These are phyloP conservation scores for Panicum hallii DNA, from an alignment of 202 grass and related monocot genomes.

Conservation along the genomic window DNA sequence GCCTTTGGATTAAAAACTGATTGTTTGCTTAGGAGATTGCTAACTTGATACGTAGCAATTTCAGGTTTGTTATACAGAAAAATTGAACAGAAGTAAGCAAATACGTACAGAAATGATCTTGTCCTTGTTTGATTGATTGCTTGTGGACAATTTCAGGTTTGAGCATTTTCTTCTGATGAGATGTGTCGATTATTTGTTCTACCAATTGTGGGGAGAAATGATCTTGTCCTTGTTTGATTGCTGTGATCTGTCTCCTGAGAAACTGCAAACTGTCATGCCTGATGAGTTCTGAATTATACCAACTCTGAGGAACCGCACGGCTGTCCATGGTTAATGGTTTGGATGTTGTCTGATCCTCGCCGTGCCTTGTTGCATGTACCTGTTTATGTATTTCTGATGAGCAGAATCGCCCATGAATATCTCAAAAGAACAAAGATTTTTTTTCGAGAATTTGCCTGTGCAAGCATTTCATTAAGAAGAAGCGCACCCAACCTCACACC, in stretches of 20 bases:
- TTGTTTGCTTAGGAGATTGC: not conserved
- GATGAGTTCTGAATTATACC: not conserved
- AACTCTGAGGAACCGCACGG: not conserved
- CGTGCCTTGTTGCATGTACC: not conserved
- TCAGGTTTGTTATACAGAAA: not conserved
- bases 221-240: not conserved
- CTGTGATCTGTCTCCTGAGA: not conserved
- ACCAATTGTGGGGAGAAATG: not conserved
- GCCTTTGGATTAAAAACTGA: constrained; percentile 11
- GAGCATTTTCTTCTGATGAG: not conserved
- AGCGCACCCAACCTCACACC: no score
- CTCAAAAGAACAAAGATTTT: not conserved
- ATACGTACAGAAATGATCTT: not conserved
- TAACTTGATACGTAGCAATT: not conserved
- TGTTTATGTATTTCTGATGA: not conserved
- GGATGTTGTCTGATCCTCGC: not conserved
- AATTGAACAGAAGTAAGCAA: not conserved
- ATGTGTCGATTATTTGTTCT: not conserved
- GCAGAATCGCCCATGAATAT: not conserved
- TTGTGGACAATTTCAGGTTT: not conserved
- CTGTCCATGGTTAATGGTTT: not conserved
- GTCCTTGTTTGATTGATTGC: not conserved
- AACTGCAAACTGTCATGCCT: not conserved
- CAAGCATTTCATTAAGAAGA: no score
- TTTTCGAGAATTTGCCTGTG: no score